Base-by-base conservation (phyloP, 2,329 filamentous ascomycete genomes). In the Ophiostoma triangulosporum region DNA sequence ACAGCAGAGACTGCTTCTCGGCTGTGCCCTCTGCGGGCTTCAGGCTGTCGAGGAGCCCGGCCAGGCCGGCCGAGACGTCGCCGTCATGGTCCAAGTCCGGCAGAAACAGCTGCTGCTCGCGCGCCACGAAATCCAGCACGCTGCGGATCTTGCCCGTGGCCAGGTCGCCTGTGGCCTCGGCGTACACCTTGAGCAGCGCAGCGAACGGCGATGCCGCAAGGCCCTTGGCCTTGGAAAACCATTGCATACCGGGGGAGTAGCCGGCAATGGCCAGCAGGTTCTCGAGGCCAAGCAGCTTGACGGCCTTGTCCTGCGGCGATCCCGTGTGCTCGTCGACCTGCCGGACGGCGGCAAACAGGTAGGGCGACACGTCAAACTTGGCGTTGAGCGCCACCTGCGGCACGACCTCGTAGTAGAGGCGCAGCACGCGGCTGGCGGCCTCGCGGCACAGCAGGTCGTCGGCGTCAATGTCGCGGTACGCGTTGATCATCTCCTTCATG, bases 351-450 rank as follows among this genome's bases (percentile, higher is more conserved):
- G 81, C 78, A 7, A 84, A 81, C 15, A 98, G 74, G 20, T 85
- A 76, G 0, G 84, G 71, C 0, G 91, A 93, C 4, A 95, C 84
- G 63, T 97, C 93, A 62, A 96, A 93, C 59, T 86, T 93, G 60
- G 89, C 85, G 58, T 84, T 83, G 14, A 94, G 73, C 1, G 89
- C 88, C 24, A 87, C 73, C 56, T 87, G 82, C 2, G 93, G 90
- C 8, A 88, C 76, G 3, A 86, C 75, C 63, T 90, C 82, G 64
- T 94, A 94, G 68, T 94, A 97, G n/a, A 90, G 74, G 15, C 81
- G 77, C 36, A 98, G 68, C 20, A 96, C 70, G 59, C 86, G 83
- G 55, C 85, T 85, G n/a, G 83, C 75, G 22, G 87, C 82, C 62
- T 94, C 86, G 55, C 84, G 79, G 62, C 90, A 87, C 57, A 94